Conservation (phyloP, 805 yeast genomes). For the Schwanniomyces occidentalis region DNA sequence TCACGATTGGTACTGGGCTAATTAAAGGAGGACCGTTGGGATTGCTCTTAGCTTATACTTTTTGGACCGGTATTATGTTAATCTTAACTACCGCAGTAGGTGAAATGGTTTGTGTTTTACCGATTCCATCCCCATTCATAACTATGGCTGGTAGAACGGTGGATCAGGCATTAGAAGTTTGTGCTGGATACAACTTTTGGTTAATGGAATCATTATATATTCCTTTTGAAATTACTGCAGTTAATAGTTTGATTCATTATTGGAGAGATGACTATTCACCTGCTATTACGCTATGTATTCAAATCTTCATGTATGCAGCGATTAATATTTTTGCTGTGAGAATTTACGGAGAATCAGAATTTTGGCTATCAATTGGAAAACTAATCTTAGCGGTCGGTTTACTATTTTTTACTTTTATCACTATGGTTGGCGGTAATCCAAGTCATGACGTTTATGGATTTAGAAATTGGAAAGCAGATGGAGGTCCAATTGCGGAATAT, state of each 20-base stretch:
- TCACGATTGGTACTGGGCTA: slow-evolving; percentile 36
- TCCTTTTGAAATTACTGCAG: slow-evolving; percentile 77
- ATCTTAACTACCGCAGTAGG: slow-evolving; percentile 35
- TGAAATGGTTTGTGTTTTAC: slow-evolving; percentile 38
- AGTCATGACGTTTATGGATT: slow-evolving; percentile 49
- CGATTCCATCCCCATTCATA: slow-evolving; percentile 38
- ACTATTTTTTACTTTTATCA: slow-evolving; percentile 65
- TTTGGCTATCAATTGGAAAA: slow-evolving; percentile 63
- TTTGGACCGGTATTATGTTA: slow-evolving; percentile 32
- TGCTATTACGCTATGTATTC: slow-evolving; percentile 50
- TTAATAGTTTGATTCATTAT: slow-evolving; percentile 69
- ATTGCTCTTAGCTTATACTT: slow-evolving; percentile 28
- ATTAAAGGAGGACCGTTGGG: slow-evolving; percentile 34
- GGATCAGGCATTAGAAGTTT: slow-evolving; percentile 35
- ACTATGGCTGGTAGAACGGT: slow-evolving; percentile 38
- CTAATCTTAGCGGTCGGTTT: slow-evolving; percentile 67
- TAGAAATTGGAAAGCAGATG: slow-evolving; percentile 33
- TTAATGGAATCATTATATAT: slow-evolving; percentile 39
- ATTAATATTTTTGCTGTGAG: slow-evolving; percentile 69
- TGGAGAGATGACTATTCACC: slow-evolving; percentile 65
- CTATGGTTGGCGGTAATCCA: slow-evolving; percentile 85
- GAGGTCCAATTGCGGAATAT: slow-evolving; percentile 4
- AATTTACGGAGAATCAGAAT: slow-evolving; percentile 75
- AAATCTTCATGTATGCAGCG: slow-evolving; percentile 54
- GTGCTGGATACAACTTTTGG: slow-evolving; percentile 36